These are phyloP conservation scores for Nannochloris sp. DNA, from an alignment of 139 green algal species.

Conservation along the genomic window DNA sequence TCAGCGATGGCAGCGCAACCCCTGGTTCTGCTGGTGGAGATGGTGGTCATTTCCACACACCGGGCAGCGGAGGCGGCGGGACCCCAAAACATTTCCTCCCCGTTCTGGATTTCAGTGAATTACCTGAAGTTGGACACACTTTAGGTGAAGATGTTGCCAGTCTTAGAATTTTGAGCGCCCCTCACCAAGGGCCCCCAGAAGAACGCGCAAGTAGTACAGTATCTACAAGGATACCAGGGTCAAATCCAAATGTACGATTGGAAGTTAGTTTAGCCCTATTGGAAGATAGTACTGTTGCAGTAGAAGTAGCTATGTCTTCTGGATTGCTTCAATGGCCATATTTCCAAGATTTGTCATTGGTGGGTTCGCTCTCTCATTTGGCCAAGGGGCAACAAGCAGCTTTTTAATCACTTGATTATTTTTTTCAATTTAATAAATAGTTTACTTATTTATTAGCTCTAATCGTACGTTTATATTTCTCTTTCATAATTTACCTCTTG, in stretches of 20 bases:
- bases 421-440: not conserved
- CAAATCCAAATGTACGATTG: constrained; percentile 10
- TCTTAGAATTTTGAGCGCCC: constrained; percentile 1
- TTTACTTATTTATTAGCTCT: not conserved
- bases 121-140: constrained; percentile 8
- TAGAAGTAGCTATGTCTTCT: constrained; percentile 43
- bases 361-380: too few species aligned
- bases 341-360: constrained; percentile 57
- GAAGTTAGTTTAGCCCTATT: constrained; percentile 40
- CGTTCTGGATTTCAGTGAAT: constrained; percentile 1
- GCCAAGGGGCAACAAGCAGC: too few species aligned
- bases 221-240: constrained; percentile 1
- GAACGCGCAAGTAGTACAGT: not conserved
- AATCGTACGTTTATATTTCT: not conserved
- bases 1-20: not conserved
- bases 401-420: not conserved
- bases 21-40: not conserved
- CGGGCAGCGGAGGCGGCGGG: not conserved
- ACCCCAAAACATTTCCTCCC: not conserved
- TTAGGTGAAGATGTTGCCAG: constrained; percentile 1
- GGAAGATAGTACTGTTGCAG: constrained; percentile 48
- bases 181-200: not conserved
- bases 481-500: not conserved
- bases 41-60: too few species aligned
- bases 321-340: constrained; percentile 70